These are phyloP conservation scores for Phtheirospermum japonicum DNA, from an alignment of 257 asterid genomes.

Conservation along the genomic window DNA sequence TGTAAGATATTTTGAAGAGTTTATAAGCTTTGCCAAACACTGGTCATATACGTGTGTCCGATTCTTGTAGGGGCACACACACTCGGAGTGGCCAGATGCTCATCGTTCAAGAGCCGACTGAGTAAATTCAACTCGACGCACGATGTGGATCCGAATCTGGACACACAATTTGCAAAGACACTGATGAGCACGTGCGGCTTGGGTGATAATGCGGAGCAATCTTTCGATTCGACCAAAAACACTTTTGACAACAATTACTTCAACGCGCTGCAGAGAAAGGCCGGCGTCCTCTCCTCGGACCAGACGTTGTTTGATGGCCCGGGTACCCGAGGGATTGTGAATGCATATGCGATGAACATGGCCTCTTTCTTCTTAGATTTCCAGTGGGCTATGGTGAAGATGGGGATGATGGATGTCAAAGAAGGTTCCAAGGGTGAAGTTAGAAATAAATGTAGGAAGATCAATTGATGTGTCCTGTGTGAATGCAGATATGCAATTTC, in stretches of 20 bases:
- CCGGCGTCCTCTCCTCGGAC: slow-evolving; percentile 78
- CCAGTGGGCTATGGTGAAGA: slow-evolving; percentile 73
- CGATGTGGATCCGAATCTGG: slow-evolving; percentile 66
- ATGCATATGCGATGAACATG: slow-evolving; percentile 60
- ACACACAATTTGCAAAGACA: slow-evolving; percentile 51
- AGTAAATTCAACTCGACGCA: slow-evolving; percentile 61
- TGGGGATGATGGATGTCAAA: slow-evolving; percentile 73
- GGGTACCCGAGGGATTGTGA: slow-evolving; percentile 56
- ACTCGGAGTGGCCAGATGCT: slow-evolving; percentile 80
- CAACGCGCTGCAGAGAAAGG: slow-evolving; percentile 51
- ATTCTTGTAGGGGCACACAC: slow-evolving; percentile 71
- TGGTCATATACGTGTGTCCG: not conserved
- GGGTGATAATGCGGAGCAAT: slow-evolving; percentile 71
- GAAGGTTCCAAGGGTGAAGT: slow-evolving; percentile 72
- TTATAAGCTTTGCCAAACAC: no score
- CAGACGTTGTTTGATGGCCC: slow-evolving; percentile 60
- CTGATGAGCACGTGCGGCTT: slow-evolving; percentile 61
- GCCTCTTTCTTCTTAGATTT: slow-evolving; percentile 84
- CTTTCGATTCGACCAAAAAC: slow-evolving; percentile 58
- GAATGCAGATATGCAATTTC: no score
- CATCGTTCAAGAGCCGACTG: slow-evolving; percentile 77
- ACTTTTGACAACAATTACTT: slow-evolving; percentile 62
- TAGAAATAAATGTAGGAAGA: slow-evolving; percentile 47
- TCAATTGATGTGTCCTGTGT: slow-evolving; percentile 40
- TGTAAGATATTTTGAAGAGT: not conserved